Conservation (phyloP, 2,329 filamentous ascomycete species). For the Diaporthe velutina region DNA sequence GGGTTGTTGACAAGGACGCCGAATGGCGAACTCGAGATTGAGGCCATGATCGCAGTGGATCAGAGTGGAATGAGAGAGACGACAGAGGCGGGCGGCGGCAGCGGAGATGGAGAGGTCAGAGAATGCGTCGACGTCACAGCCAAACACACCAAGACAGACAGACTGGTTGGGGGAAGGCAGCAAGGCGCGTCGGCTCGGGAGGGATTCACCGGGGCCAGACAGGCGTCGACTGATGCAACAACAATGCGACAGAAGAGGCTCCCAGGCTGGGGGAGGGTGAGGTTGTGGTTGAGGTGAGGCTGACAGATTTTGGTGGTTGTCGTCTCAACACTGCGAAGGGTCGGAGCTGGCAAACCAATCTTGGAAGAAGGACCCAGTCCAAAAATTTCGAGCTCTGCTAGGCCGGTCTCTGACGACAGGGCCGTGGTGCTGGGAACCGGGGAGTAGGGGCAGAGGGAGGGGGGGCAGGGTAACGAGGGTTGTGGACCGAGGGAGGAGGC, state of each 20-base stretch:
- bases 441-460: background rate
- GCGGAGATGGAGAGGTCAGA: constrained; percentile 44
- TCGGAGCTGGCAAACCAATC: constrained; percentile 30
- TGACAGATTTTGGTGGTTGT: constrained; percentile 33
- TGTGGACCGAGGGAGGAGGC: constrained; percentile 7
- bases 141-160: constrained; percentile 26
- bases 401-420: constrained; percentile 39
- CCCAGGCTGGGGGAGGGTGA: constrained; percentile 12
- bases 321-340: constrained; percentile 20
- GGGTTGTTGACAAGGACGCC: constrained; percentile 82
- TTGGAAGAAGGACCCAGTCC: constrained; percentile 34
- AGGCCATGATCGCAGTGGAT: constrained; percentile 60
- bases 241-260: constrained; percentile 12
- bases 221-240: constrained; percentile 3
- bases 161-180: constrained; percentile 19
- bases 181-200: constrained; percentile 16
- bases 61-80: background rate
- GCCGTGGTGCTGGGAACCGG: constrained; percentile 14
- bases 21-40: constrained; percentile 63
- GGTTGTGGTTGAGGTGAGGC: constrained; percentile 29
- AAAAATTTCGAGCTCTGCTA: constrained; percentile 41
- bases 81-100: background rate
- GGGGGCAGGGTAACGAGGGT: background rate
- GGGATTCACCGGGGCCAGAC: constrained; percentile 19
- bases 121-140: constrained; percentile 44